Conservation (phyloP, 2,329 filamentous ascomycete species). For the Alternaria gansuensis region DNA sequence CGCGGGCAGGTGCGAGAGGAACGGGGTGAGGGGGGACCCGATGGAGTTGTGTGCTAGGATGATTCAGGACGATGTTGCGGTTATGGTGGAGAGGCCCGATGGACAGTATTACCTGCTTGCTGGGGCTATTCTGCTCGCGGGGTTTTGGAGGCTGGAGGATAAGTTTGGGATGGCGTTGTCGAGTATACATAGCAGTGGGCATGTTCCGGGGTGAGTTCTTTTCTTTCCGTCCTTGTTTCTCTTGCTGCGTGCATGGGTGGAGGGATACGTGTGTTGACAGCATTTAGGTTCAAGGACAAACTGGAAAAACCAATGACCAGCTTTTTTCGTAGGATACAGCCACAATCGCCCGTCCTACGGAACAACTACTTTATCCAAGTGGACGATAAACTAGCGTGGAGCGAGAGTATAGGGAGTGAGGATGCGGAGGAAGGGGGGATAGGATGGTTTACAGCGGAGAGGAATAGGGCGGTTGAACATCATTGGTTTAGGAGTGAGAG, state of each 20-base stretch:
- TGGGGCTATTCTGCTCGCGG: conserved; percentile 77
- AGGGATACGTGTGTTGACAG: background rate
- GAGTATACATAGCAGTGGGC: conserved; percentile 75
- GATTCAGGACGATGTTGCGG: conserved; percentile 81
- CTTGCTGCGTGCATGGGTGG: background rate
- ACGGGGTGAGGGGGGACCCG: conserved; percentile 69
- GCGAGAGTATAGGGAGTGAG: conserved; percentile 76
- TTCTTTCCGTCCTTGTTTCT: background rate
- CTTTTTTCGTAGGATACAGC: conserved; percentile 74
- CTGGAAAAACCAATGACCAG: conserved; percentile 81
- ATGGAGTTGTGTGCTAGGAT: conserved; percentile 78
- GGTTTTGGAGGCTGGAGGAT: conserved; percentile 84
- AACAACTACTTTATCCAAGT: conserved; percentile 93
- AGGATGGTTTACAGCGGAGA: conserved; percentile 75
- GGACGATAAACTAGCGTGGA: conserved; percentile 80
- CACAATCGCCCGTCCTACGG: conserved; percentile 71
- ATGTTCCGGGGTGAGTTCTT: conserved; percentile 68
- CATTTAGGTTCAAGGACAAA: conserved; percentile 66
- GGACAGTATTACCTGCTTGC: conserved; percentile 84
- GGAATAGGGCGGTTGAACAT: conserved; percentile 74
- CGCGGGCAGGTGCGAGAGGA: conserved; percentile 68
- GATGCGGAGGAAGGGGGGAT: conserved; percentile 62
- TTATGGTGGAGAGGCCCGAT: conserved; percentile 80
- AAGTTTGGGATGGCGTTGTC: conserved; percentile 80
- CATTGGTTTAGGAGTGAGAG: conserved; percentile 81